Percentiles rank a stretch among this genome's conserved stretches.
These are phyloP conservation scores for Fusarium brachygibbosum DNA, from an alignment of 2,329 filamentous ascomycete genomes.

Conservation along the genomic window DNA sequence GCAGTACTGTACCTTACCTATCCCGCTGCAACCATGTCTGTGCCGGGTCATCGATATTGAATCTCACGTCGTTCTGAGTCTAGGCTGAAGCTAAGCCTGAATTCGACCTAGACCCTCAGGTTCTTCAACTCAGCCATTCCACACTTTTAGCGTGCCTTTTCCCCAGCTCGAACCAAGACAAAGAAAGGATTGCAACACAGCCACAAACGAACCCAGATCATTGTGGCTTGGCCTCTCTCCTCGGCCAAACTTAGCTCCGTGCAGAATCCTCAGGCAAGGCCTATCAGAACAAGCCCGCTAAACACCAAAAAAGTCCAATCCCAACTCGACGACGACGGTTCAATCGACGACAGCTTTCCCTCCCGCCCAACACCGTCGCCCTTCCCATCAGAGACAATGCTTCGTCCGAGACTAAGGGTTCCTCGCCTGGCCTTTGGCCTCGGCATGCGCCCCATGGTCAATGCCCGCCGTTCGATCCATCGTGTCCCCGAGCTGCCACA, in stretches of 20 bases:
- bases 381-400: slow-evolving; percentile 54
- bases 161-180: slow-evolving; percentile 1
- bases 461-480: slow-evolving; percentile 61
- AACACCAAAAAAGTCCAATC: slow-evolving; percentile 41
- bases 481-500: slow-evolving; percentile 62
- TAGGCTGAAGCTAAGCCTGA: slow-evolving; percentile 19
- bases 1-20: not conserved
- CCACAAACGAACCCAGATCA: not conserved
- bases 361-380: slow-evolving; percentile 7
- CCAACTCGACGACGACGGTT: slow-evolving; percentile 27
- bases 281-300: slow-evolving; percentile 25
- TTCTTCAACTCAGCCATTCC: slow-evolving; percentile 20
- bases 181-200: not conserved
- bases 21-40: slow-evolving; percentile 2
- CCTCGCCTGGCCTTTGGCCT: slow-evolving; percentile 59
- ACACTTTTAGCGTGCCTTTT: slow-evolving; percentile 2
- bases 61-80: slow-evolving; percentile 16
- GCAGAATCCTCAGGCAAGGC: slow-evolving; percentile 37
- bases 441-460: slow-evolving; percentile 53
- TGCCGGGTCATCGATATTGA: slow-evolving; percentile 20
- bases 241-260: slow-evolving; percentile 44
- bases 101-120: slow-evolving; percentile 20
- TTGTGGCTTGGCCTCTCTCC: slow-evolving; percentile 18
- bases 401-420: slow-evolving; percentile 68
- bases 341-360: slow-evolving; percentile 19